A percentile compares a stretch with the other conserved stretches of the same genome.
phyloP scores from a whole-genome alignment of 2,329 filamentous ascomycete species.

The Neonectria coccinea region DNA sequence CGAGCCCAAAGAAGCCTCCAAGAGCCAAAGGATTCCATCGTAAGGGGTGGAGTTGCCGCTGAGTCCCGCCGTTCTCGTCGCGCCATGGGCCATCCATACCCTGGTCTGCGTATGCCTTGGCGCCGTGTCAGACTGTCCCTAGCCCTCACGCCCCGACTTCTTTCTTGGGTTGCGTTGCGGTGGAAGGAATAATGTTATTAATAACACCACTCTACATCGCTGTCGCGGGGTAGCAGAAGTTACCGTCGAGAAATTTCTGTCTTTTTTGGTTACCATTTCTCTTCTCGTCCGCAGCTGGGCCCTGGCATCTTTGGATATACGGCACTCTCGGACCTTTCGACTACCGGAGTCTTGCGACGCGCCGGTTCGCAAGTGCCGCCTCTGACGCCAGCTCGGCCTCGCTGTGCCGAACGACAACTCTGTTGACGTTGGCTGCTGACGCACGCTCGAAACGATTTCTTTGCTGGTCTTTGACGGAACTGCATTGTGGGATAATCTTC shows the following conservation, averaged over 20 bases:
- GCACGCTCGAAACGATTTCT: conserved; percentile 25
- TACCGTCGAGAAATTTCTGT: neutral
- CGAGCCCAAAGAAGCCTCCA: conserved; percentile 8
- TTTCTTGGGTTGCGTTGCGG: neutral
- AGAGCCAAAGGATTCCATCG: conserved; percentile 11
- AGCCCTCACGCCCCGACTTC: neutral
- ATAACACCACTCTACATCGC: conserved; percentile 4
- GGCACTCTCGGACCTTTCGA: conserved; percentile 17
- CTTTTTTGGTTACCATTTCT: neutral
- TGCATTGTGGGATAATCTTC: conserved; percentile 16
- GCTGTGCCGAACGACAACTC: conserved; percentile 23
- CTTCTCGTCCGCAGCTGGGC: neutral
- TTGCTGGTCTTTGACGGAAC: conserved; percentile 8
- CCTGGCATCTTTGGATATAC: neutral
- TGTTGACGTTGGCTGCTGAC: conserved; percentile 43
- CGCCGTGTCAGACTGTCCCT: neutral
- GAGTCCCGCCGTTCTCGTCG: too few species aligned
- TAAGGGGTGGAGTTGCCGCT: neutral
- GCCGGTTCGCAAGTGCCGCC: conserved; percentile 13
- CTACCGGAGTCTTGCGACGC: conserved; percentile 1
- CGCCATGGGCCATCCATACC: neutral
- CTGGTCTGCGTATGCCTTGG: neutral
- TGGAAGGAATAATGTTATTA: neutral
- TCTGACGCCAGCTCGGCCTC: conserved; percentile 19
- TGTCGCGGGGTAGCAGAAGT: neutral